Percentiles rank a stretch among this genome's conserved stretches.
phyloP scores from a whole-genome alignment of 495 filamentous ascomycete species.

The Penicillium dipodomyicola region DNA sequence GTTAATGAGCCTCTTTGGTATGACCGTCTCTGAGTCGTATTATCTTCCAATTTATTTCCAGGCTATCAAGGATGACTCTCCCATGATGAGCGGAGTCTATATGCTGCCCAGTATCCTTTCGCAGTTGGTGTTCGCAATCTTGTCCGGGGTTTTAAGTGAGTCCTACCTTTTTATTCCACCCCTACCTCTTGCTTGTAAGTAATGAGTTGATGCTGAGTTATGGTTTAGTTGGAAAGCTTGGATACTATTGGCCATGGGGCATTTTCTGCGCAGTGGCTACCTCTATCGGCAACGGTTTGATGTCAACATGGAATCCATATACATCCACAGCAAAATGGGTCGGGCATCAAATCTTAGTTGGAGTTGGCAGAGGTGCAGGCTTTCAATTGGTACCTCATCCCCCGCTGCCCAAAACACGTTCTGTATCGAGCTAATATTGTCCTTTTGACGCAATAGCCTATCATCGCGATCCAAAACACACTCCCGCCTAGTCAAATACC shows the following conservation, averaged over 20 bases:
- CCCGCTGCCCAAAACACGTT: not conserved
- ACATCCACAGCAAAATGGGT: slow-evolving; percentile 50
- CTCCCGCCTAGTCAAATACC: slow-evolving; percentile 45
- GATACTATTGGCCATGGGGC: slow-evolving; percentile 51
- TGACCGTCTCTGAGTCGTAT: slow-evolving; percentile 27
- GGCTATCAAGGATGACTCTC: slow-evolving; percentile 27
- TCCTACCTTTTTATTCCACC: not conserved
- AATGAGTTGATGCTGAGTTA: slow-evolving; percentile 8
- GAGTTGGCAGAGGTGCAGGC: slow-evolving; percentile 49
- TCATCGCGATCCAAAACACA: slow-evolving; percentile 54
- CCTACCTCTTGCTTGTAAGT: not conserved
- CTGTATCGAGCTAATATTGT: not conserved
- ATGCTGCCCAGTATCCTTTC: slow-evolving; percentile 47
- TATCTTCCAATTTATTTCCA: slow-evolving; percentile 48
- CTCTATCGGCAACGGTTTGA: slow-evolving; percentile 47
- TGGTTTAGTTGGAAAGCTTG: slow-evolving; percentile 35
- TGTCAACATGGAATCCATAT: slow-evolving; percentile 45
- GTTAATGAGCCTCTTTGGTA: slow-evolving; percentile 17
- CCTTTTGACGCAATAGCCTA: slow-evolving; percentile 24
- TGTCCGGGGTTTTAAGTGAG: slow-evolving; percentile 43
- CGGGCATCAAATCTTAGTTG: slow-evolving; percentile 56
- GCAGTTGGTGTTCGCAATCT: slow-evolving; percentile 47
- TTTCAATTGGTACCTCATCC: slow-evolving; percentile 40
- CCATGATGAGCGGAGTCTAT: slow-evolving; percentile 38
- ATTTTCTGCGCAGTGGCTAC: slow-evolving; percentile 28